Conservation (phyloP, 1,284 basidiomycete species). For the Papiliotrema laurentii region DNA sequence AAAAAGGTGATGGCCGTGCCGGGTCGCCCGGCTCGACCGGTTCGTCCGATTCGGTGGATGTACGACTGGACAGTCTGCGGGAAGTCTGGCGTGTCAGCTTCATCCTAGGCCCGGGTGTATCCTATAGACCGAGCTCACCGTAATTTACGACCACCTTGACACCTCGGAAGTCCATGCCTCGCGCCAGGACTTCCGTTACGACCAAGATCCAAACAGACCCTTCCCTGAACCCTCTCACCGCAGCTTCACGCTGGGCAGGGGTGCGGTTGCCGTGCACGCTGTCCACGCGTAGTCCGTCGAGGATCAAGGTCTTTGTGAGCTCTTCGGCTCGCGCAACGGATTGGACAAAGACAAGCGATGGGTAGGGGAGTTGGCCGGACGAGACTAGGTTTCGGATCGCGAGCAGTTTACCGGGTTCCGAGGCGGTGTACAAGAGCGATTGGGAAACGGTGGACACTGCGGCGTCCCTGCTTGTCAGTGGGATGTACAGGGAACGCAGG, state of each 20-base stretch:
- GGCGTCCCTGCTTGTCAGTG: constrained; percentile 61
- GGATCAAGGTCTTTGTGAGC: constrained; percentile 77
- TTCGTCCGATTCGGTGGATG: constrained; percentile 92
- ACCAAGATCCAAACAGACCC: constrained; percentile 90
- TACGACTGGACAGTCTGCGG: constrained; percentile 91
- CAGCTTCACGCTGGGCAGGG: constrained; percentile 79
- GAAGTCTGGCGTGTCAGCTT: constrained; percentile 59
- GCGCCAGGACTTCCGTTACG: constrained; percentile 89
- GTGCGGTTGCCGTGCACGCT: constrained; percentile 86
- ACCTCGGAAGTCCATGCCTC: constrained; percentile 97
- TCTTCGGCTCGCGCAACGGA: constrained; percentile 87
- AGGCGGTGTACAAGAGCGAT: constrained; percentile 82
- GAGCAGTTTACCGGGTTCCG: constrained; percentile 87
- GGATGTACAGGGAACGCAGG: background rate
- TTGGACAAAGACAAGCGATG: constrained; percentile 89
- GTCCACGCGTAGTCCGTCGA: constrained; percentile 82
- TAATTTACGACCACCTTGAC: constrained; percentile 94
- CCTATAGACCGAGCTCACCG: constrained; percentile 28
- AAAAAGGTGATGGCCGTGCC: constrained; percentile 95
- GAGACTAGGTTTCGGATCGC: constrained; percentile 73
- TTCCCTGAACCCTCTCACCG: constrained; percentile 74
- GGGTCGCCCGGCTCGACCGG: constrained; percentile 84
- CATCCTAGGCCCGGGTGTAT: background rate
- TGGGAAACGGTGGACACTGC: constrained; percentile 73
- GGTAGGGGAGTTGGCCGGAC: constrained; percentile 77